phyloP scores from a whole-genome alignment of 78 protist genomes.

The Emiliania huxleyi region DNA sequence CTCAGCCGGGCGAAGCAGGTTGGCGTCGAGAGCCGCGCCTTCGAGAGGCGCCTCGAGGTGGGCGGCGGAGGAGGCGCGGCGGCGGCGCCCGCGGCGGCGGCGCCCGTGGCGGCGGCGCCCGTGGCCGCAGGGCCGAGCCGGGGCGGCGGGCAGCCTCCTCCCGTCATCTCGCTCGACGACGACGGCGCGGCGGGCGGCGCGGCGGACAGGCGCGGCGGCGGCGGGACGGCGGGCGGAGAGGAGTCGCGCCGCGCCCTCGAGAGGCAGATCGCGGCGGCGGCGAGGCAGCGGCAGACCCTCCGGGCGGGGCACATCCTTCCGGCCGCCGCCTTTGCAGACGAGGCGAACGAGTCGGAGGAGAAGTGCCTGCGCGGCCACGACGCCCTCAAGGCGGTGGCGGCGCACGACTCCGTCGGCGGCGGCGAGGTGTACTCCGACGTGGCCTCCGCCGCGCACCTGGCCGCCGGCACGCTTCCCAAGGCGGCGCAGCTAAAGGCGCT shows the following conservation, averaged over 20 bases:
- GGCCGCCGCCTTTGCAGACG: not conserved
- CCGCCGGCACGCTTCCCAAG: not conserved
- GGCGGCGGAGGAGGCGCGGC: not conserved
- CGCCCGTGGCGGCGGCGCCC: not conserved
- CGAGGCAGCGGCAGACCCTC: too few species aligned
- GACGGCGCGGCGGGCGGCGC: not conserved
- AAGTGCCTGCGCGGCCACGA: too few species aligned
- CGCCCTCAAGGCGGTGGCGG: not conserved
- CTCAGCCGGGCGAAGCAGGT: not conserved
- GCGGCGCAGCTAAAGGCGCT: not conserved
- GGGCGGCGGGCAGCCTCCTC: too few species aligned
- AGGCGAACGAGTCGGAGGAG: too few species aligned
- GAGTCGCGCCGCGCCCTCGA: too few species aligned
- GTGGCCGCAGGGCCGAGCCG: too few species aligned
- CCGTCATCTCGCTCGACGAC: too few species aligned
- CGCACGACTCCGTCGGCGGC: not conserved
- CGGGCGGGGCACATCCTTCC: not conserved
- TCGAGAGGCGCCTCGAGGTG: too few species aligned
- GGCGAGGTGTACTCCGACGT: not conserved
- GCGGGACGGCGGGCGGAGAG: too few species aligned
- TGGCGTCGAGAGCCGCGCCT: not conserved
- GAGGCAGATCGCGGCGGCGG: too few species aligned
- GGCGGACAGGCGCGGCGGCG: too few species aligned
- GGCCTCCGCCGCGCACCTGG: too few species aligned
- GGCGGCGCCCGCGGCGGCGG: not conserved